A percentile compares a stretch with the other conserved stretches of the same genome.
These are phyloP conservation scores for Kwoniella mangroviensis DNA, from an alignment of 768 basidiomycete species.

Conservation along the genomic window DNA sequence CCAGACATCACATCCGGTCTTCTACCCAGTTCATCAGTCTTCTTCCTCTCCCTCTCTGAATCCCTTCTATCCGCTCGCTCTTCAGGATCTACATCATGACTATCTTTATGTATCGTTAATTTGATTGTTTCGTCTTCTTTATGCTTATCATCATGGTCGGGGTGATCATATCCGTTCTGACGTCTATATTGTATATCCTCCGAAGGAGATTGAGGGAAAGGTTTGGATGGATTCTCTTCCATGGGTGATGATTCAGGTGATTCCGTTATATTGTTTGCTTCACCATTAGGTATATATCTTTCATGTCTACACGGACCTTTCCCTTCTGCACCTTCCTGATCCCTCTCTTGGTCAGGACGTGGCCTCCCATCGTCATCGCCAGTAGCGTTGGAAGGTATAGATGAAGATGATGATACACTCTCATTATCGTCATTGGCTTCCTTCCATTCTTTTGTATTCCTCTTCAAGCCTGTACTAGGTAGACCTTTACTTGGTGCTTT, in stretches of 20 bases:
- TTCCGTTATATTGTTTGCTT: constrained; percentile 18
- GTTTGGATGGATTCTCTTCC: constrained; percentile 12
- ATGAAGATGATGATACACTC: constrained; percentile 26
- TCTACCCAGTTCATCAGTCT: constrained; percentile 45
- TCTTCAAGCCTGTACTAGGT: constrained; percentile 43
- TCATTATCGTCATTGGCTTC: constrained; percentile 26
- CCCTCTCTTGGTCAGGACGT: constrained; percentile 3
- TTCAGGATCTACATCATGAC: constrained; percentile 27
- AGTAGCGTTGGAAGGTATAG: constrained; percentile 37
- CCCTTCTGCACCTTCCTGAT: constrained; percentile 29
- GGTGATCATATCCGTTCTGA: constrained; percentile 13
- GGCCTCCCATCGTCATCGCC: constrained; percentile 26
- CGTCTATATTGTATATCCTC: not conserved
- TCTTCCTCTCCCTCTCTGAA: constrained; percentile 21
- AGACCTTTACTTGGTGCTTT: constrained; percentile 35
- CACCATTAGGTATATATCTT: constrained; percentile 17
- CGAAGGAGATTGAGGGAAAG: not conserved
- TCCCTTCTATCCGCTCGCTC: constrained; percentile 22
- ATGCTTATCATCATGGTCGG: not conserved
- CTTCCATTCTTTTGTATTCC: constrained; percentile 46
- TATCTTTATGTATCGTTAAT: constrained; percentile 20
- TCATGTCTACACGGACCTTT: constrained; percentile 41
- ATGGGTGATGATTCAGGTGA: constrained; percentile 26
- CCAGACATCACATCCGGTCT: constrained; percentile 37
- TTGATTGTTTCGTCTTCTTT: not conserved